Base-by-base conservation (phyloP, 2,329 filamentous ascomycete genomes). In the Cyanodermella asteris region DNA sequence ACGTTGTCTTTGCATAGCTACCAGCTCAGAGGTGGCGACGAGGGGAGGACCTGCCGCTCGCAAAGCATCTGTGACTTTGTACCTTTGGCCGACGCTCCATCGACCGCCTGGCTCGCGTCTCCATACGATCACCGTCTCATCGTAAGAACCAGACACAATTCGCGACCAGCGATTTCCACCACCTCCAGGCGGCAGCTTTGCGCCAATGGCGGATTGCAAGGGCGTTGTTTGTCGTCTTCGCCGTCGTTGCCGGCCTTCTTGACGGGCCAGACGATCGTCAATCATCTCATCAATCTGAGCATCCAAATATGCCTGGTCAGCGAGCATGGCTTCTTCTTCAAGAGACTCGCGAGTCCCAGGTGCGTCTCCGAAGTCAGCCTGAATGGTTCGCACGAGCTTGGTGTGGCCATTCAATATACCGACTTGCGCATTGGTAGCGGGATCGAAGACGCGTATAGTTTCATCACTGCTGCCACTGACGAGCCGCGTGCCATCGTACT, bases 61-160 rank as follows among this genome's bases (percentile, higher is more conserved):
- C 16, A 53, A 44, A 3, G 69, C 72, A 30, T 77, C 71, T 41
- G 76, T 72, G 43, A 90, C 78, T 19, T 69, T 62, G 7, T 91
- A 56, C 22, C 66, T 65, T 35, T 84, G 76, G 17, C 69, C 68
- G 27, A 72, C 67, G 36, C 71, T 71, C 82, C 87, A 94, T 14
- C 75, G 65, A 3, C 82, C 82, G 35, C 87, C 71, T 35, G 69
- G 65, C 34, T 90, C 75, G 32, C 78, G 72, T 36, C 76, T 73
- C 87, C 87, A 97, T 28, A 97, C 77, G 35, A 93, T 82, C 37
- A 97, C 80, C 7, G 71, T 82, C 50, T 91, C 80, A 37, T 97
- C 87, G 38, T 97, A 97, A 1, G 81, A 91, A 3, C 87, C 87
- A 5, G 82, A 93, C 4, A 97, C 80, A 30, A 97, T 97, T n/a